Evolutionary conservation across 2,329 filamentous ascomycete genomes (phyloP), one percentile per base, ranked within the genome.

Genomic region (Capronia epimyces): DNA sequence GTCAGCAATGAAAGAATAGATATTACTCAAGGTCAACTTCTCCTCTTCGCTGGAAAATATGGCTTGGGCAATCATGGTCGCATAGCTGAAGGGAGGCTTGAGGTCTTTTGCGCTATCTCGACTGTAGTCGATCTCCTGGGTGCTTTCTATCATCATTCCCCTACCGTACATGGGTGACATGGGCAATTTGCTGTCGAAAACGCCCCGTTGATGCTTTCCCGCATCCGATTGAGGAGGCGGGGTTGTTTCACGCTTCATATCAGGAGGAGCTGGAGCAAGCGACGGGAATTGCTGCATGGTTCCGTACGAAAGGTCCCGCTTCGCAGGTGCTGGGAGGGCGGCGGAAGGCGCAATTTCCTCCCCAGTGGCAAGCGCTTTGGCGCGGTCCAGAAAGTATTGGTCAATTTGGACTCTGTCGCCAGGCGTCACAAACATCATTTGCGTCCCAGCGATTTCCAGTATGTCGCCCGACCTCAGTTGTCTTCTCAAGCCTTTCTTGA

Each of bases 381-480:
- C 83, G 40, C 86, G 82, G 60, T 86, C 79, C 13, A 87, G 77
- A 64, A 86, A 89, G 62, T 72, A 79, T 18, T 77, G 77, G 63
- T 86, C 80, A 53, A 94, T 83, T 41, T 79, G 75, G 21, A 89
- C 76, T 20, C 81, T 79, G 49, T 87, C 84, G 20, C 81, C 82
- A 0, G 93, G 91, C n/a, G 95, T 80, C 42, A 96, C 88, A 69
- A 98, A 98, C 76, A 97, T 91, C 93, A 98, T 98, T 72, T 98
- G 91, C 1, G 93, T 87, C 46, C 87, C 87, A 62, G 86, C 86
- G 64, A 97, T 87, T 64, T 95, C 89, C 51, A 98, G 84, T 37
- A 97, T 88, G 66, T 91, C 84, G 51, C 93, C 93, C 62, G 90
- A 95, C 36, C 82, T 81, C 21, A 98, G 77, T 24, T 80, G 72